Evolutionary conservation across 148 eudicot genomes (phyloP).

Genomic region (Dysphania ambrosioides): DNA sequence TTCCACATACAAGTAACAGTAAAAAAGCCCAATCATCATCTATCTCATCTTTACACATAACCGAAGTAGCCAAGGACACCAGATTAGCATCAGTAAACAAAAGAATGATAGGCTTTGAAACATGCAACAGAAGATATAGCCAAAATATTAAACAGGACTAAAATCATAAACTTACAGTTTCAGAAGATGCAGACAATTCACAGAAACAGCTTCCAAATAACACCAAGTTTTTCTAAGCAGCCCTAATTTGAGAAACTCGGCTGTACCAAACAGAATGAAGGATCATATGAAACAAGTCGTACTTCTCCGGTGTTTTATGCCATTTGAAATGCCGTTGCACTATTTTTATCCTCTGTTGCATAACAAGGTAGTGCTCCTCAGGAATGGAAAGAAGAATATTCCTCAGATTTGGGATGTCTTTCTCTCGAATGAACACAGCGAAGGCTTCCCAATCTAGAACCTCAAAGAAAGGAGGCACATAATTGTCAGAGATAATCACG

Average conservation of each 20-base stretch:
- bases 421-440: slow-evolving; percentile 57
- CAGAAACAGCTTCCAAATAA: background rate
- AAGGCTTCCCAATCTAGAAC: slow-evolving; percentile 70
- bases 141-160: background rate
- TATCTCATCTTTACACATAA: background rate
- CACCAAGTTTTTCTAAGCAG: background rate
- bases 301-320: slow-evolving; percentile 63
- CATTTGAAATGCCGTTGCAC: slow-evolving; percentile 67
- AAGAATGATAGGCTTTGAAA: background rate
- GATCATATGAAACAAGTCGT: slow-evolving; percentile 78
- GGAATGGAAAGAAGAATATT: slow-evolving; percentile 61
- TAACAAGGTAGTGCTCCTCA: slow-evolving; percentile 51
- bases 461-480: slow-evolving; percentile 84
- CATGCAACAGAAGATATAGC: background rate
- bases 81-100: background rate
- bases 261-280: slow-evolving; percentile 87
- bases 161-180: background rate
- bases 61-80: no score
- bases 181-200: background rate
- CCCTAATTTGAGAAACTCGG: slow-evolving; percentile 45
- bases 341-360: slow-evolving; percentile 54
- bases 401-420: slow-evolving; percentile 66
- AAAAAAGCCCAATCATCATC: no score
- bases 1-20: background rate
- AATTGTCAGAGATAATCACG: slow-evolving; percentile 71